phyloP scores from a whole-genome alignment of 306 rosid species.

The Begonia loranthoides region DNA sequence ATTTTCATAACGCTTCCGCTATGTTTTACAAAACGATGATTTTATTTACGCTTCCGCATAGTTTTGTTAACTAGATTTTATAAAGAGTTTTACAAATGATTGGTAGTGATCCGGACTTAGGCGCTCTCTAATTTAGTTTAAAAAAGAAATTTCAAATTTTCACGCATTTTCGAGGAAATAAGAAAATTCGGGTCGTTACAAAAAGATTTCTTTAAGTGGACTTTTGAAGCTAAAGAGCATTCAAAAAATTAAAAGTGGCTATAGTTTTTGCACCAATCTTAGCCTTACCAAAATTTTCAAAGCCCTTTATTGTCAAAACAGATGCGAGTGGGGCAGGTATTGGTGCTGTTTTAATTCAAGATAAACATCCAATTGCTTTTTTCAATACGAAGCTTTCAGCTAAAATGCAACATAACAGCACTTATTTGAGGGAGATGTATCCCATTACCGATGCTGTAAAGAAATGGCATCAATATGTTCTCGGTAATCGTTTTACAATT shows the following conservation, averaged over 20 bases:
- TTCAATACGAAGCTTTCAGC: not conserved
- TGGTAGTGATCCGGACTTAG: no score
- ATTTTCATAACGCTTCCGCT: no score
- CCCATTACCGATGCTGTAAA: not conserved
- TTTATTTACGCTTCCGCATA: no score
- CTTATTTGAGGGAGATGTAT: not conserved
- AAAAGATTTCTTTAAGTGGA: not conserved
- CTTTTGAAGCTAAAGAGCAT: not conserved
- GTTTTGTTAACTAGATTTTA: no score
- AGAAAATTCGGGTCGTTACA: no score
- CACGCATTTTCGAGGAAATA: no score
- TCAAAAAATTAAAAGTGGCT: not conserved
- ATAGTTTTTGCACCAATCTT: not conserved
- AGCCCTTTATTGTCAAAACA: not conserved
- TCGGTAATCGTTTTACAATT: not conserved
- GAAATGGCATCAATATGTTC: slow-evolving; percentile 1
- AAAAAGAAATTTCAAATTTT: no score
- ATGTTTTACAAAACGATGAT: no score
- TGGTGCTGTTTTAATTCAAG: slow-evolving; percentile 1
- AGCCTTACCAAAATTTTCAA: not conserved
- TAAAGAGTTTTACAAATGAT: no score
- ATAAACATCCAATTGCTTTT: not conserved
- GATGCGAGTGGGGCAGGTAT: not conserved
- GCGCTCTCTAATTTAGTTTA: no score
- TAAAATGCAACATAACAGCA: not conserved